Conservation (phyloP, 2,329 filamentous ascomycete genomes). For the Cladophialophora yegresii region DNA sequence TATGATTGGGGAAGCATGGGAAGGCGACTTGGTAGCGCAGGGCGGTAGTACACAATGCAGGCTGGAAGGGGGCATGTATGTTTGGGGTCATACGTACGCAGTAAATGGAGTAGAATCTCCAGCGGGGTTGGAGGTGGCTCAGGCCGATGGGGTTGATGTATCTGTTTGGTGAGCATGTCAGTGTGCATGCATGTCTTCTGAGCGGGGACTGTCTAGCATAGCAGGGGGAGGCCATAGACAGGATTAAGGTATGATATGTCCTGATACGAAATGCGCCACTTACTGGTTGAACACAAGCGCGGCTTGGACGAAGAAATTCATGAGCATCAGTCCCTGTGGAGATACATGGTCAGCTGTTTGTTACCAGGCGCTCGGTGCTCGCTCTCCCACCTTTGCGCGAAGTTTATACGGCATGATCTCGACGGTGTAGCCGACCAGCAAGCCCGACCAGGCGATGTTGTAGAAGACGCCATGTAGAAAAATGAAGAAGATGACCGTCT, state of each 20-base stretch:
- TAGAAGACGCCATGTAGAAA: conserved; percentile 49
- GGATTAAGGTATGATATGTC: conserved; percentile 21
- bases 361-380: background rate
- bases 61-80: background rate
- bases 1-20: too few relatives aligned
- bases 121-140: conserved; percentile 22
- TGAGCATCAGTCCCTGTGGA: conserved; percentile 38
- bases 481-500: conserved; percentile 44
- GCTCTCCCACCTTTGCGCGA: conserved; percentile 44
- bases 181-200: background rate
- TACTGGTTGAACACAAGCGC: conserved; percentile 27
- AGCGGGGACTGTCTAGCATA: too few relatives aligned
- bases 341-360: background rate
- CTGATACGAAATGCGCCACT: background rate
- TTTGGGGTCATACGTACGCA: conserved; percentile 23
- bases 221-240: conserved; percentile 4
- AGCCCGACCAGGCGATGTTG: conserved; percentile 43
- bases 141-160: conserved; percentile 36
- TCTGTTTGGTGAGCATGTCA: conserved; percentile 39
- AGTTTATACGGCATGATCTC: conserved; percentile 55
- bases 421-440: conserved; percentile 47
- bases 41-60: background rate
- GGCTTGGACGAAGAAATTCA: conserved; percentile 30
- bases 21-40: too few relatives aligned
- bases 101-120: conserved; percentile 29